Evolutionary conservation across 345 rosid species (phyloP).

Genomic region (Arabidopsis thaliana): DNA sequence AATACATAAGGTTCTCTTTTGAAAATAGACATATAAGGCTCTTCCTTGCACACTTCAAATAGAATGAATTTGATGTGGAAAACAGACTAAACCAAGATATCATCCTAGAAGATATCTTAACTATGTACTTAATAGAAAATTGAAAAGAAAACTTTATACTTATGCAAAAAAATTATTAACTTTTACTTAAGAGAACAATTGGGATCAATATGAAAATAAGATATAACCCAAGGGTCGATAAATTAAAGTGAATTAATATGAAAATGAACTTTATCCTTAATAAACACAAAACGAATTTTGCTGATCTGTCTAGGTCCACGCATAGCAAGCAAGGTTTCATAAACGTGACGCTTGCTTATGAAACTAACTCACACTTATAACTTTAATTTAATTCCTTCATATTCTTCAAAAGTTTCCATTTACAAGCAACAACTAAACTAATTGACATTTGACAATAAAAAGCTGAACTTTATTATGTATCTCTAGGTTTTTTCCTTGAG

Average conservation of each 20-base stretch:
- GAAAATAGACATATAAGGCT: background rate
- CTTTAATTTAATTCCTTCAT: slow-evolving; percentile 12
- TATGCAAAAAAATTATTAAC: background rate
- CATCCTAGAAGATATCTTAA: background rate
- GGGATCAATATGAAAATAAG: slow-evolving; percentile 6
- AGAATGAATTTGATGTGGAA: background rate
- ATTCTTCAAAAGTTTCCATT: background rate
- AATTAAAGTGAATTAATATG: background rate
- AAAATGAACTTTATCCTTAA: background rate
- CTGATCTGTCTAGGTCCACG: slow-evolving; percentile 38
- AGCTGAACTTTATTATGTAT: slow-evolving; percentile 8
- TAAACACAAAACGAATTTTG: background rate
- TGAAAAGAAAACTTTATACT: background rate
- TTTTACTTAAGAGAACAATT: slow-evolving; percentile 5
- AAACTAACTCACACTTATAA: slow-evolving; percentile 21
- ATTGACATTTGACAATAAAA: background rate
- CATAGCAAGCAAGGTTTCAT: slow-evolving; percentile 30
- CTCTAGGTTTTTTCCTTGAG: slow-evolving; percentile 15
- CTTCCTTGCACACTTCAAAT: slow-evolving; percentile 38
- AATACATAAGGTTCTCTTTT: slow-evolving; percentile 11
- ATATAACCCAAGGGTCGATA: background rate
- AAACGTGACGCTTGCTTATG: slow-evolving; percentile 47
- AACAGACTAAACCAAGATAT: background rate
- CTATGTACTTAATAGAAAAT: background rate
- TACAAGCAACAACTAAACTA: slow-evolving; percentile 31